Evolutionary conservation across 139 green algal genomes (phyloP).

Genomic region (Haematococcus lacustris): DNA sequence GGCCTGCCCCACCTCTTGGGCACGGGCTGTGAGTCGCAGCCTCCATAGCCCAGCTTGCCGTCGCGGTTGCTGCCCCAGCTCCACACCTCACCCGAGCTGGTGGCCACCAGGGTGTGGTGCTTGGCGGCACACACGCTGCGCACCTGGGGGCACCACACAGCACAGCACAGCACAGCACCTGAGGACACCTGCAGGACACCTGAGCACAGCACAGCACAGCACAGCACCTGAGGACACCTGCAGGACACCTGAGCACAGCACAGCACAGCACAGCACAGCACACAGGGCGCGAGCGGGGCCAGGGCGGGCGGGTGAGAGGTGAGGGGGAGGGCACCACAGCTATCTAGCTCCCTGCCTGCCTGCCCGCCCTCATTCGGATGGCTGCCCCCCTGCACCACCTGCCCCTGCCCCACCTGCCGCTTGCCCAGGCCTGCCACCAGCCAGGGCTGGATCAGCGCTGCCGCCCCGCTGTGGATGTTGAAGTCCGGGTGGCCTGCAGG

Average conservation of each 20-base stretch:
- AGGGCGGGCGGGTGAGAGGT: no score
- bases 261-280: no score
- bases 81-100: slow-evolving; percentile 68
- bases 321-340: no score
- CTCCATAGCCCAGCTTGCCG: slow-evolving; percentile 63
- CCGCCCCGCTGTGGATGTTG: slow-evolving; percentile 70
- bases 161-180: no score
- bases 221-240: no score
- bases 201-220: no score
- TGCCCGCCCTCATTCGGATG: no score
- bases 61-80: slow-evolving; percentile 69
- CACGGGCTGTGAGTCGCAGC: slow-evolving; percentile 67
- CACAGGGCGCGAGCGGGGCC: no score
- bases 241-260: no score
- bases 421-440: slow-evolving; percentile 27
- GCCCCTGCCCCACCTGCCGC: slow-evolving; percentile 23
- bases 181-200: no score
- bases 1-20: slow-evolving; percentile 27
- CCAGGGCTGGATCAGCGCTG: slow-evolving; percentile 55
- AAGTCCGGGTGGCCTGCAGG: slow-evolving; percentile 68
- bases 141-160: slow-evolving; percentile 13
- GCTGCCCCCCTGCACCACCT: no score
- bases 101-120: slow-evolving; percentile 79
- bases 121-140: slow-evolving; percentile 64
- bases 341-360: no score